These are phyloP conservation scores for Lepidium didymum DNA, from an alignment of 345 rosid species.

Conservation along the genomic window DNA sequence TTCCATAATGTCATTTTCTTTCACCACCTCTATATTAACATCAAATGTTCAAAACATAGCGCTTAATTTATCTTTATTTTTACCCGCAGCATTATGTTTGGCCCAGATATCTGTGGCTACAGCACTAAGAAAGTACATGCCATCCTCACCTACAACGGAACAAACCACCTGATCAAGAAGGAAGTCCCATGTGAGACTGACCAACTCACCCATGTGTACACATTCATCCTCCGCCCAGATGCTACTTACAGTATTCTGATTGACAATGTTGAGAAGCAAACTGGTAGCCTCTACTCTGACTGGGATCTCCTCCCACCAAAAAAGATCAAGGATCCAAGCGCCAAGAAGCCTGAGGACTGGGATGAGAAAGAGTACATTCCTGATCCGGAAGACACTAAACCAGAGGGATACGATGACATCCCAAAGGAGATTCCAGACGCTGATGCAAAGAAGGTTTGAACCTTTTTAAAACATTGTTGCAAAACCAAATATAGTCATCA, in stretches of 20 bases:
- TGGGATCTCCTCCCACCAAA: constrained; percentile 94
- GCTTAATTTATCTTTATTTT: neutral
- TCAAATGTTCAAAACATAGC: neutral
- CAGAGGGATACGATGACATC: constrained; percentile 97
- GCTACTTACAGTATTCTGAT: constrained; percentile 89
- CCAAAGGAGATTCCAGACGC: constrained; percentile 85
- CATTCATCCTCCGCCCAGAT: constrained; percentile 84
- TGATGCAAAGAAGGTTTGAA: constrained; percentile 78
- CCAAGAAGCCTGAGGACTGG: constrained; percentile 99
- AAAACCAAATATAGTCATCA: neutral
- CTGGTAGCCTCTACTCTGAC: constrained; percentile 86
- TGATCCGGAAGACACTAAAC: constrained; percentile 92
- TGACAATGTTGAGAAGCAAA: constrained; percentile 93
- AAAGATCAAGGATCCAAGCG: constrained; percentile 91
- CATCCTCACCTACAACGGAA: constrained; percentile 69
- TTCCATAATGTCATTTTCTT: neutral
- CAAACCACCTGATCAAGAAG: constrained; percentile 90
- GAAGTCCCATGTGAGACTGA: constrained; percentile 99
- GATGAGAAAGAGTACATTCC: constrained; percentile 83
- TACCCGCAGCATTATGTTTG: constrained; percentile 92
- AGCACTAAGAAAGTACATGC: constrained; percentile 98
- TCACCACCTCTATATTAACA: neutral
- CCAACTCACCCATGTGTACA: constrained; percentile 92
- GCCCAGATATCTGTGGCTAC: constrained; percentile 96
- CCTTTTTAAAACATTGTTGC: neutral